Evolutionary conservation across 805 yeast genomes (phyloP).

Genomic region (Nakazawaea sp.): DNA sequence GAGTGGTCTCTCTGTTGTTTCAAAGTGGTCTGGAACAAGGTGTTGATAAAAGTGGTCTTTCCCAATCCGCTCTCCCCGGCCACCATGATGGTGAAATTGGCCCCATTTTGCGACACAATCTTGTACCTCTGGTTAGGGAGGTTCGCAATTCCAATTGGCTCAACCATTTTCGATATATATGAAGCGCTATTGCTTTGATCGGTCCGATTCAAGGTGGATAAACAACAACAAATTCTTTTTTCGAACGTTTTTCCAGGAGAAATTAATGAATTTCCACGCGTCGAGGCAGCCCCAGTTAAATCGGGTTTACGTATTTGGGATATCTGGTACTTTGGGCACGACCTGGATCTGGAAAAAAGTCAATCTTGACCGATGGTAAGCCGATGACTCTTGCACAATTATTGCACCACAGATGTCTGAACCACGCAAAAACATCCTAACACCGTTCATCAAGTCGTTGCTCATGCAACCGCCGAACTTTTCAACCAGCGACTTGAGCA

Average conservation of each 20-base stretch:
- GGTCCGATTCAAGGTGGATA: too few species aligned
- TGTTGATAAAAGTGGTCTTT: slow-evolving; percentile 85
- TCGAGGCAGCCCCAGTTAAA: too few species aligned
- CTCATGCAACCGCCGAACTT: slow-evolving; percentile 54
- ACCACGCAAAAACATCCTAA: slow-evolving; percentile 12
- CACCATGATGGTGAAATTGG: slow-evolving; percentile 73
- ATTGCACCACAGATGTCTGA: too few species aligned
- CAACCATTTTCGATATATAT: slow-evolving; percentile 25
- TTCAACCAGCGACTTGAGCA: slow-evolving; percentile 55
- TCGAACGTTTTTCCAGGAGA: too few species aligned
- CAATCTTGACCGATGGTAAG: too few species aligned
- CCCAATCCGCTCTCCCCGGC: slow-evolving; percentile 93
- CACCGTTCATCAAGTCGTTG: slow-evolving; percentile 62
- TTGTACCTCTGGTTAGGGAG: slow-evolving; percentile 77
- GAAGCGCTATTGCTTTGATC: too few species aligned
- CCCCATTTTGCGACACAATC: slow-evolving; percentile 68
- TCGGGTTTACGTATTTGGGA: too few species aligned
- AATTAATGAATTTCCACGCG: too few species aligned
- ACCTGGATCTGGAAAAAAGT: too few species aligned
- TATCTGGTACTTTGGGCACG: too few species aligned
- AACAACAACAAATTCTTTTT: too few species aligned
- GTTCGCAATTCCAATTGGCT: slow-evolving; percentile 64
- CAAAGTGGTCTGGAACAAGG: slow-evolving; percentile 70
- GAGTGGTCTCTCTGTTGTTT: slow-evolving; percentile 52
- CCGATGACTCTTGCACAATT: too few species aligned